Conservation (phyloP, 2,329 filamentous ascomycete species). For the Lachnellula subtilissima region DNA sequence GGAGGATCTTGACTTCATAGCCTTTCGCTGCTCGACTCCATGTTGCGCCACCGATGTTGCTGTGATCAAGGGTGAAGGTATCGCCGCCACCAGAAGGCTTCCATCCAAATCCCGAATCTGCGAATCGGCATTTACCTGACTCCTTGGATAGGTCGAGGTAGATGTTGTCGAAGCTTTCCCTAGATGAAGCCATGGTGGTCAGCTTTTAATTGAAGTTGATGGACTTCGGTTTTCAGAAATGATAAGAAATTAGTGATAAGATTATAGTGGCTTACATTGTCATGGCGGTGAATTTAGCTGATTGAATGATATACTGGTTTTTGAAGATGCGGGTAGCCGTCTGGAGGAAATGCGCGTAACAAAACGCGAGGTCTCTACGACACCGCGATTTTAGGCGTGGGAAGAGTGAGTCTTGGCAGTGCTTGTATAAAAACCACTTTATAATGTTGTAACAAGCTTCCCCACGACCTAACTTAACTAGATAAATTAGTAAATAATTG, state of each 20-base stretch:
- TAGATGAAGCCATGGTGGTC: conserved; percentile 26
- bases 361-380: neutral
- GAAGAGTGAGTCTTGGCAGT: neutral
- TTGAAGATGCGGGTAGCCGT: neutral
- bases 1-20: conserved; percentile 87
- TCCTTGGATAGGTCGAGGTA: conserved; percentile 93
- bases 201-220: neutral
- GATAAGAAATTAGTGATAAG: neutral
- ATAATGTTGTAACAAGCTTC: no score
- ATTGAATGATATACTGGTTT: neutral
- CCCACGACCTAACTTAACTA: no score
- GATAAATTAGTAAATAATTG: no score
- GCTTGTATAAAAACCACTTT: neutral
- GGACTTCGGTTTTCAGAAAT: neutral
- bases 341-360: neutral
- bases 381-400: neutral
- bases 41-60: conserved; percentile 79
- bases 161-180: conserved; percentile 95
- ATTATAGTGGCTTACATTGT: neutral
- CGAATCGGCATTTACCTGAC: conserved; percentile 88
- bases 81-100: conserved; percentile 83
- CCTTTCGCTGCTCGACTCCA: conserved; percentile 93
- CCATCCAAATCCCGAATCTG: conserved; percentile 93
- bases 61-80: conserved; percentile 86
- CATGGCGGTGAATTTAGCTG: neutral